These are phyloP conservation scores for Fraxinus ornus DNA, from an alignment of 305 asterid genomes.

Conservation along the genomic window DNA sequence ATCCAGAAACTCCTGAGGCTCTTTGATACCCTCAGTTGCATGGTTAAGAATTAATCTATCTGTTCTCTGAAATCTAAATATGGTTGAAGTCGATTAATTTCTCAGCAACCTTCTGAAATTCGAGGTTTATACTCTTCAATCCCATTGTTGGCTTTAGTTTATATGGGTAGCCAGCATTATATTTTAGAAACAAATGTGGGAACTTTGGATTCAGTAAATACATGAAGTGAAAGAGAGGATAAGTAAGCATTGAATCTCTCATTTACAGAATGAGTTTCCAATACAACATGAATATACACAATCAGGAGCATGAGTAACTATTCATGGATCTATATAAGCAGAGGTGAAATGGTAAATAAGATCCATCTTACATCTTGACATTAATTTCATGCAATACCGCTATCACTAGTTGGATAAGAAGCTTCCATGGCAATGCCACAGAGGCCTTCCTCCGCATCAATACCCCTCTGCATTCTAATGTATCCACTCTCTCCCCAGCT, in stretches of 20 bases:
- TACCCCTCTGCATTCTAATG: slow-evolving; percentile 26
- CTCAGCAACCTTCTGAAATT: not conserved
- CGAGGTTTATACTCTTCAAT: not conserved
- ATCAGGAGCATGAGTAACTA: not conserved
- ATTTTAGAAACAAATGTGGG: not conserved
- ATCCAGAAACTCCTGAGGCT: not conserved
- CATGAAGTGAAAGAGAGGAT: not conserved
- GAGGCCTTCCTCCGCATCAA: slow-evolving; percentile 11
- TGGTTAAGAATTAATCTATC: not conserved
- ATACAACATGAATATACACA: not conserved
- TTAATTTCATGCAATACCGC: not conserved
- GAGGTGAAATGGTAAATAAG: not conserved
- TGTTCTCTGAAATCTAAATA: not conserved
- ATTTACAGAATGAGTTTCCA: not conserved
- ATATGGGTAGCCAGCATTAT: not conserved
- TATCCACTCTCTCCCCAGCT: slow-evolving; percentile 35
- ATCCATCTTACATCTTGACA: not conserved
- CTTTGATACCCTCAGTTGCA: not conserved
- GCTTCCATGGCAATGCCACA: slow-evolving; percentile 30
- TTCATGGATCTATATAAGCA: not conserved
- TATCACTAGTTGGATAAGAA: slow-evolving; percentile 25
- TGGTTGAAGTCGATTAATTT: not conserved
- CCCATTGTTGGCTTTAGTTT: not conserved
- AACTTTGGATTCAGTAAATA: not conserved
- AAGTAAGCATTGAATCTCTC: not conserved